These are phyloP conservation scores for Fraxinus excelsior DNA, from an alignment of 257 asterid species.

Conservation along the genomic window DNA sequence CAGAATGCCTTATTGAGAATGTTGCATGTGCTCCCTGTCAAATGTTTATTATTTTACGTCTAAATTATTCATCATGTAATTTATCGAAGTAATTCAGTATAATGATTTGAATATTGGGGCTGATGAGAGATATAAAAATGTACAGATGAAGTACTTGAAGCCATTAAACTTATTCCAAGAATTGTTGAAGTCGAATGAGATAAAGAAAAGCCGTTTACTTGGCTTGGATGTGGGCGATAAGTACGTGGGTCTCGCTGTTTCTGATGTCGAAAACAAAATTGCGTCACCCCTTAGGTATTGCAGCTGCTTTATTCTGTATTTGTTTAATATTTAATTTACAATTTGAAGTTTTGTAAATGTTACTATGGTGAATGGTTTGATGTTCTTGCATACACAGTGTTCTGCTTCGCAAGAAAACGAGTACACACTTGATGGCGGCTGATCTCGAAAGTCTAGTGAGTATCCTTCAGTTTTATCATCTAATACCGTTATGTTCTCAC, in stretches of 20 bases:
- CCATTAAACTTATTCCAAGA: conserved; percentile 64
- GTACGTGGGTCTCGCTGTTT: conserved; percentile 84
- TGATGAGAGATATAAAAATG: conserved; percentile 22
- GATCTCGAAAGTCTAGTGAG: conserved; percentile 75
- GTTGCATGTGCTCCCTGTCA: background rate
- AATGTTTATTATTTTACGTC: background rate
- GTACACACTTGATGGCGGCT: conserved; percentile 64
- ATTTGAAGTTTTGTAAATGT: background rate
- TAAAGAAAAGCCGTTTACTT: conserved; percentile 55
- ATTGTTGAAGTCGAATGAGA: conserved; percentile 48
- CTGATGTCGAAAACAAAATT: conserved; percentile 56
- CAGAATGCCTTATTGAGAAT: conserved; percentile 26
- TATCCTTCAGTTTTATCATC: background rate
- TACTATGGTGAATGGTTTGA: conserved; percentile 16
- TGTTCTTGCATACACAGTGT: conserved; percentile 57
- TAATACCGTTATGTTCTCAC: background rate
- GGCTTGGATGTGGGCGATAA: conserved; percentile 96
- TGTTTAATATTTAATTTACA: background rate
- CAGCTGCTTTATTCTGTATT: conserved; percentile 17
- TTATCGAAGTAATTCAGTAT: background rate
- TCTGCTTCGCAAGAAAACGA: conserved; percentile 60
- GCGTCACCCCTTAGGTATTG: conserved; percentile 77
- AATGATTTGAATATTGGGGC: background rate
- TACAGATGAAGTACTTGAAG: conserved; percentile 74
- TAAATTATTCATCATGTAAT: conserved; percentile 5